Evolutionary conservation across 2,329 filamentous ascomycete genomes (phyloP), one percentile per base, ranked within the genome.

Genomic region (Phyllosticta capitalensis): DNA sequence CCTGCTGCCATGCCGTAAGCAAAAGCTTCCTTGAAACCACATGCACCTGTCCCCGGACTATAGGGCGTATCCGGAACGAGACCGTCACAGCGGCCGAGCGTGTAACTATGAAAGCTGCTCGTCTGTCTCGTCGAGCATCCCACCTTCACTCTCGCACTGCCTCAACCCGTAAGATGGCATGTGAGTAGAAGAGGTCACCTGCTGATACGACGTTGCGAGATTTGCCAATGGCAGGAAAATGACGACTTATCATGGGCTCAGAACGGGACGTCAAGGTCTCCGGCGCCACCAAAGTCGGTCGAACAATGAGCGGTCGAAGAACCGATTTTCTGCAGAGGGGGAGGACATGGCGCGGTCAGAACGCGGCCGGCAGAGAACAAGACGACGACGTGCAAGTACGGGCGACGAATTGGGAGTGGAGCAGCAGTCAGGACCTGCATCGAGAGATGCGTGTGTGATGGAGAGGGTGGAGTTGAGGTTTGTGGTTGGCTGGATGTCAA

Each of bases 91-190:
- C 38, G 38, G 38, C 38, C 38, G 38, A 45, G 12, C 7, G 38
- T 45, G 38, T 6, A 45, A 45, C 38, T n/a, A n/a, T 17, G 6
- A 5, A n/a, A 45, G n/a, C 56, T 50, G 51, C 52, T 59, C 51
- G 56, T 52, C 56, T 50, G 53, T 17, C 56, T 59, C 24, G 38
- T 45, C 38, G 38, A 45, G 12, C 38, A 45, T n/a, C 38, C 38
- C 38, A 54, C 56, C 10, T 51, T 54, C 14, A 52, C 33, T 19
- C 12, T 59, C 26, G 52, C 56, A 12, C 56, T 50, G 38, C 24
- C 56, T 19, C 56, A 59, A 20, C 48, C 56, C 52, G 56, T 48
- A 49, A 45, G 38, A 45, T n/a, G 17, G 38, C 38, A 45, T 45
- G 38, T 45, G 38, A 45, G 38, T 45, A 17, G 38, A 45, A n/a